Evolutionary conservation across 371 early-diverging fungal genomes (phyloP).

Genomic region (Paraphysoderma sedebokerense): DNA sequence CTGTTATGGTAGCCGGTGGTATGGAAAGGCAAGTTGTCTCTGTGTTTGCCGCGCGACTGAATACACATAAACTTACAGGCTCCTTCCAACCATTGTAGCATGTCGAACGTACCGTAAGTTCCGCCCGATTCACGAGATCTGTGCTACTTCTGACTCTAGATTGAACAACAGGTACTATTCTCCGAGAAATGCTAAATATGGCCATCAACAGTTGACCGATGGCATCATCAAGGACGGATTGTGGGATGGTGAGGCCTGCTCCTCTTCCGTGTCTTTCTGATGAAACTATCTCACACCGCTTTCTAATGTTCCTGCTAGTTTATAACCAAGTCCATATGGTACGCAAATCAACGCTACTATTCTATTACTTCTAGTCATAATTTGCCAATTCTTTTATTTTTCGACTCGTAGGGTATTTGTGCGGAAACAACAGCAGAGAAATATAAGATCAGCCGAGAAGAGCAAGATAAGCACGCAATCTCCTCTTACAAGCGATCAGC

Average conservation of each 20-base stretch:
- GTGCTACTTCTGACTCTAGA: too few species aligned
- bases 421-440: slow-evolving; percentile 83
- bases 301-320: too few species aligned
- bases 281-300: too few species aligned
- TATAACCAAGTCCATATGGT: slow-evolving; percentile 56
- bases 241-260: too few species aligned
- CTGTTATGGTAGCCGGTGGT: slow-evolving; percentile 74
- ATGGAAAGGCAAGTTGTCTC: too few species aligned
- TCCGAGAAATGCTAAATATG: slow-evolving; percentile 50
- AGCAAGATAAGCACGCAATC: slow-evolving; percentile 82
- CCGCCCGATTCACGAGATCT: too few species aligned
- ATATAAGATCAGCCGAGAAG: slow-evolving; percentile 59
- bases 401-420: slow-evolving; percentile 51
- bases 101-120: slow-evolving; percentile 77
- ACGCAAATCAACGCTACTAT: neutral
- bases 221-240: slow-evolving; percentile 89
- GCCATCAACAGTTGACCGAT: slow-evolving; percentile 64
- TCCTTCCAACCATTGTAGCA: too few species aligned
- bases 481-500: slow-evolving; percentile 71
- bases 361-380: too few species aligned
- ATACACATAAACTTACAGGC: too few species aligned
- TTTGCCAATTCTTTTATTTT: neutral
- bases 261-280: too few species aligned
- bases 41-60: too few species aligned
- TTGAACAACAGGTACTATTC: slow-evolving; percentile 25